These are phyloP conservation scores for Warburgia ugandensis DNA, from an alignment of 164 flowering plant species.

Conservation along the genomic window DNA sequence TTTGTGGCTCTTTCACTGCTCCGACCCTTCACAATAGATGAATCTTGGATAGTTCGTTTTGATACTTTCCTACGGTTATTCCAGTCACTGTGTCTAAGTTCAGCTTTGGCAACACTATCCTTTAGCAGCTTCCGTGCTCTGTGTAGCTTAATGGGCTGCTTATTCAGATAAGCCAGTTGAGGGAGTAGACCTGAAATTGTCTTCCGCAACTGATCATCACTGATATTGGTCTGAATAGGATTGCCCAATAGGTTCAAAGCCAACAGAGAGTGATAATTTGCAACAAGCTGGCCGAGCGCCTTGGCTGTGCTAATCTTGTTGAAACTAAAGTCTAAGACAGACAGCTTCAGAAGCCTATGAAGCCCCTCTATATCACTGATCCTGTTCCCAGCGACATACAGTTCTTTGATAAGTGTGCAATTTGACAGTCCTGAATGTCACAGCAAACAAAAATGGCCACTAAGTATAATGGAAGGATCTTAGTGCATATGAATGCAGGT, in stretches of 20 bases:
- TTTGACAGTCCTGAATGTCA: conserved; percentile 54
- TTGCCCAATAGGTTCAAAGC: conserved; percentile 84
- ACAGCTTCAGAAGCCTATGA: conserved; percentile 77
- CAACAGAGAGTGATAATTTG: conserved; percentile 62
- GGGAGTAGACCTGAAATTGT: conserved; percentile 67
- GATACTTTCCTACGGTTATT: conserved; percentile 33
- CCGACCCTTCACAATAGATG: conserved; percentile 27
- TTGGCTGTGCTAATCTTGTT: conserved; percentile 89
- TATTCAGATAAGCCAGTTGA: conserved; percentile 73
- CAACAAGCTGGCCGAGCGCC: conserved; percentile 81
- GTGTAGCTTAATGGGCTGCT: conserved; percentile 72
- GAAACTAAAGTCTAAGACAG: conserved; percentile 83
- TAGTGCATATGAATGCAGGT: neutral
- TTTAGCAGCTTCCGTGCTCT: conserved; percentile 56
- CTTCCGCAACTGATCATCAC: conserved; percentile 75
- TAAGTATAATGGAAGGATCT: neutral
- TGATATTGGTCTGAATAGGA: conserved; percentile 68
- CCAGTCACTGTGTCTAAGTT: conserved; percentile 42
- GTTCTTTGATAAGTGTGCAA: conserved; percentile 75
- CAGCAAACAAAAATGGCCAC: neutral
- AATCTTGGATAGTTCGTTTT: conserved; percentile 30
- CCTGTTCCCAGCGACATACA: conserved; percentile 90
- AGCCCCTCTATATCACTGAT: conserved; percentile 86
- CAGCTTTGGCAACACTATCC: conserved; percentile 69
- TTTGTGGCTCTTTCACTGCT: conserved; percentile 23